phyloP scores from a whole-genome alignment of 176 grass and related monocot genomes.

The Luzula sylvatica region DNA sequence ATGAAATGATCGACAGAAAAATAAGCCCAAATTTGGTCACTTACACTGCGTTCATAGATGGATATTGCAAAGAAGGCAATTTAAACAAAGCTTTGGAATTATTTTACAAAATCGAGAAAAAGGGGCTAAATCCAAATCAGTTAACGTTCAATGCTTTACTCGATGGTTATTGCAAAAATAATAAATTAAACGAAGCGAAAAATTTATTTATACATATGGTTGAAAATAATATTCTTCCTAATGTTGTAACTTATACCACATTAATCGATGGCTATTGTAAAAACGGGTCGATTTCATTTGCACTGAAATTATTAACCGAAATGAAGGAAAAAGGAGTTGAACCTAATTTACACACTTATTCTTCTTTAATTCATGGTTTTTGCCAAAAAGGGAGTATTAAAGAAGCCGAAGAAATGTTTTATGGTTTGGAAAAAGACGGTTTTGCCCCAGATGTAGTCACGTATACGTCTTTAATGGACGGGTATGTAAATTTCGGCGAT shows the following conservation, averaged over 20 bases:
- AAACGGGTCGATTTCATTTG: conserved; percentile 37
- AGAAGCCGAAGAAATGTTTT: conserved; percentile 47
- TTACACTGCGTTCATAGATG: conserved; percentile 45
- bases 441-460: conserved; percentile 39
- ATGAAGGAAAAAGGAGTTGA: conserved; percentile 30
- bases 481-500: conserved; percentile 38
- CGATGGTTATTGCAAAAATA: conserved; percentile 38
- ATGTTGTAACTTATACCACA: conserved; percentile 55
- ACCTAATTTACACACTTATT: conserved; percentile 52
- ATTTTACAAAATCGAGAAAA: conserved; percentile 42
- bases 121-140: conserved; percentile 44
- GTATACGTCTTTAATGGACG: conserved; percentile 47
- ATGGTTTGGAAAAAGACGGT: conserved; percentile 30
- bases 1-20: conserved; percentile 31
- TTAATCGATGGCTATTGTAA: conserved; percentile 53
- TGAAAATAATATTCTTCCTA: conserved; percentile 33
- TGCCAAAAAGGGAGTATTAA: conserved; percentile 38
- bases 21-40: conserved; percentile 35
- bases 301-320: conserved; percentile 39
- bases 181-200: conserved; percentile 35
- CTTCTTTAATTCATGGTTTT: conserved; percentile 44
- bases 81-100: conserved; percentile 31
- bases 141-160: conserved; percentile 51
- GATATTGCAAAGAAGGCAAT: conserved; percentile 47
- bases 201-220: conserved; percentile 38